phyloP scores from a whole-genome alignment of 1,139 yeast genomes.

The Zygoascus hellenicus region DNA sequence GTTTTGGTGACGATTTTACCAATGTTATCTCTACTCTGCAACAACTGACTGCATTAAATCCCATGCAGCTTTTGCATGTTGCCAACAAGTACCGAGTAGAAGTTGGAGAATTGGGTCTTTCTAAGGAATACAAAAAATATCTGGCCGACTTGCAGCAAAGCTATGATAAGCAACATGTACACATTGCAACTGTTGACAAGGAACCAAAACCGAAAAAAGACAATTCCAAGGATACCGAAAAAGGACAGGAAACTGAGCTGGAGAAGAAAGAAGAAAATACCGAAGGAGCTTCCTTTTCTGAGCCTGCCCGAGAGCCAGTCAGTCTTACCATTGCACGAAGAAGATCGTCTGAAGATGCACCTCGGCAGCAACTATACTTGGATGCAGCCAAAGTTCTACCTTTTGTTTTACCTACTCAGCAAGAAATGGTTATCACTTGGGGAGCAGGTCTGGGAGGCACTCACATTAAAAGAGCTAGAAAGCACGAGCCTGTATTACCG shows the following conservation, averaged over 20 bases:
- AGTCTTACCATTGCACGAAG: constrained; percentile 2
- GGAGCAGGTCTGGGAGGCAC: constrained; percentile 40
- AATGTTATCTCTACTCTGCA: constrained; percentile 47
- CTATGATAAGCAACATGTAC: constrained; percentile 24
- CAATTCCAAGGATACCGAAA: constrained; percentile 7
- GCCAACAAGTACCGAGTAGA: constrained; percentile 80
- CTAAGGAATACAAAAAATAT: constrained; percentile 35
- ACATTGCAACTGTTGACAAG: constrained; percentile 20
- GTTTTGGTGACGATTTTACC: constrained; percentile 52
- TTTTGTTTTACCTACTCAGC: constrained; percentile 35
- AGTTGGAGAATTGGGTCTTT: constrained; percentile 55
- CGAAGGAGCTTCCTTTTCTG: neutral
- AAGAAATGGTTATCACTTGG: constrained; percentile 39
- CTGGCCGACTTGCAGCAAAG: constrained; percentile 31
- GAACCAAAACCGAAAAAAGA: constrained; percentile 6
- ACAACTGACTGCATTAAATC: constrained; percentile 48
- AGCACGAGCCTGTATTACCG: constrained; percentile 37
- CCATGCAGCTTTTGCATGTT: constrained; percentile 63
- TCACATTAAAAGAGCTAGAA: constrained; percentile 31
- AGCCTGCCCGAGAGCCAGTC: constrained; percentile 2
- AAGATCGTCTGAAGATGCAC: constrained; percentile 17
- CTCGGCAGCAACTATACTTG: constrained; percentile 26
- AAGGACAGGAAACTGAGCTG: constrained; percentile 9
- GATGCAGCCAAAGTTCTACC: constrained; percentile 34
- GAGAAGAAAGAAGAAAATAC: constrained; percentile 5